These are phyloP conservation scores for Phytophthora citricola DNA, from an alignment of 352 stramenopile species.

Conservation along the genomic window DNA sequence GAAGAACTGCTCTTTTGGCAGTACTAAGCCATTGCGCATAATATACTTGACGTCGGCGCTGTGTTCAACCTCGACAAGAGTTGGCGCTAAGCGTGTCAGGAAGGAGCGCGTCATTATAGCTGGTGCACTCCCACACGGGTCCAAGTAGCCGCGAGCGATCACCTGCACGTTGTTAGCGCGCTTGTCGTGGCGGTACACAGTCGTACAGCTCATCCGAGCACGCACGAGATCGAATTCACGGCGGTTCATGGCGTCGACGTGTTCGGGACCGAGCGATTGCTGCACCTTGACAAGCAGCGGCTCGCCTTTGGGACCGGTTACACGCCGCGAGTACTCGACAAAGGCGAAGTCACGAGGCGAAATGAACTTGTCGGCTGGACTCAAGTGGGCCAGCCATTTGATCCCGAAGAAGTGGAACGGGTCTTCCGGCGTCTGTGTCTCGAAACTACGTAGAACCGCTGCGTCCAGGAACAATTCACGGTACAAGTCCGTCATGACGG, in stretches of 20 bases:
- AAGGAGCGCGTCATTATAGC: conserved; percentile 47
- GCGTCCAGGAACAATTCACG: conserved; percentile 52
- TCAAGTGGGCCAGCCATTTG: conserved; percentile 57
- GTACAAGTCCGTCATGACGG: conserved; percentile 55
- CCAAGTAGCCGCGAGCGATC: conserved; percentile 46
- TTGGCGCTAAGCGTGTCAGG: conserved; percentile 51
- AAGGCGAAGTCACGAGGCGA: conserved; percentile 58
- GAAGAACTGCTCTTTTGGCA: conserved; percentile 46
- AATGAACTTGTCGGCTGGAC: conserved; percentile 55
- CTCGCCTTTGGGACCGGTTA: conserved; percentile 43
- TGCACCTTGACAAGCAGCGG: conserved; percentile 54
- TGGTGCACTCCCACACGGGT: conserved; percentile 44
- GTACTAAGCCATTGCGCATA: conserved; percentile 48
- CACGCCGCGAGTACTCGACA: conserved; percentile 50
- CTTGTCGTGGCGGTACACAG: conserved; percentile 53
- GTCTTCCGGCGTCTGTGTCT: conserved; percentile 43
- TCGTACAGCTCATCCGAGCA: conserved; percentile 48
- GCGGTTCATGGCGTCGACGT: conserved; percentile 47
- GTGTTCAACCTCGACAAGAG: conserved; percentile 52
- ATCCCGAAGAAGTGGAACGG: conserved; percentile 61
- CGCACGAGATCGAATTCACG: conserved; percentile 57
- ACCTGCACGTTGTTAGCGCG: conserved; percentile 54
- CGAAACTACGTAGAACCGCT: conserved; percentile 46
- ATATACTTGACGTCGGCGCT: conserved; percentile 65
- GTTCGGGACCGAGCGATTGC: conserved; percentile 38